Conservation (phyloP, 2,329 filamentous ascomycete genomes). For the Fusarium floridanum region DNA sequence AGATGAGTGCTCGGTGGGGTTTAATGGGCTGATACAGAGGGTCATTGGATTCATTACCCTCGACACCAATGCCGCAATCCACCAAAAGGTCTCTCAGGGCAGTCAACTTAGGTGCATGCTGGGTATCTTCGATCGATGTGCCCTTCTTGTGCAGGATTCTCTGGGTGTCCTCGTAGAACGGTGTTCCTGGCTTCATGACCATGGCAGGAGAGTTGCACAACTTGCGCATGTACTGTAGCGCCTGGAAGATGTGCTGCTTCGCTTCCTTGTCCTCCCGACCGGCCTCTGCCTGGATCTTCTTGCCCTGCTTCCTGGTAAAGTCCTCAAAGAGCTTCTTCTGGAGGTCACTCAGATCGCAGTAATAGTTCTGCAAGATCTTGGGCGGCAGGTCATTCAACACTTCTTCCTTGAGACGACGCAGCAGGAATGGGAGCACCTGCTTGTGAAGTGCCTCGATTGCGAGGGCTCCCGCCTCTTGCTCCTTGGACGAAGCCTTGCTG, state of each 20-base stretch:
- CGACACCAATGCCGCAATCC: constrained; percentile 95
- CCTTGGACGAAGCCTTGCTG: constrained; percentile 97
- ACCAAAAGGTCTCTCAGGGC: constrained; percentile 93
- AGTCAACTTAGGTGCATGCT: constrained; percentile 91
- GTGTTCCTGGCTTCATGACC: constrained; percentile 94
- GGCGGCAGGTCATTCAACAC: constrained; percentile 95
- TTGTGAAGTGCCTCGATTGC: constrained; percentile 99
- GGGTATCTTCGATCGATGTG: constrained; percentile 84
- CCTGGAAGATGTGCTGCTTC: constrained; percentile 99
- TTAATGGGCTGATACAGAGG: constrained; percentile 85
- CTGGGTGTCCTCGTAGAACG: constrained; percentile 90
- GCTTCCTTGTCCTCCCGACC: constrained; percentile 89
- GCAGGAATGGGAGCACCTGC: constrained; percentile 94
- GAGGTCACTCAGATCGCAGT: constrained; percentile 95
- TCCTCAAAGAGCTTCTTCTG: constrained; percentile 97
- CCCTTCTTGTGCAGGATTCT: constrained; percentile 82
- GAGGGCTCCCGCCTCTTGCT: constrained; percentile 95
- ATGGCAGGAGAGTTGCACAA: constrained; percentile 97
- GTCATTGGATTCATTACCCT: constrained; percentile 71
- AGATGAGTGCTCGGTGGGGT: constrained; percentile 93
- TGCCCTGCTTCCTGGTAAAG: constrained; percentile 93
- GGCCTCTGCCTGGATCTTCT: constrained; percentile 86
- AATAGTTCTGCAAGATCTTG: constrained; percentile 99
- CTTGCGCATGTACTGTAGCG: constrained; percentile 99
- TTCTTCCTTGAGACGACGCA: constrained; percentile 96